phyloP scores from a whole-genome alignment of 2,329 filamentous ascomycete genomes.

The Colletotrichum lupini region DNA sequence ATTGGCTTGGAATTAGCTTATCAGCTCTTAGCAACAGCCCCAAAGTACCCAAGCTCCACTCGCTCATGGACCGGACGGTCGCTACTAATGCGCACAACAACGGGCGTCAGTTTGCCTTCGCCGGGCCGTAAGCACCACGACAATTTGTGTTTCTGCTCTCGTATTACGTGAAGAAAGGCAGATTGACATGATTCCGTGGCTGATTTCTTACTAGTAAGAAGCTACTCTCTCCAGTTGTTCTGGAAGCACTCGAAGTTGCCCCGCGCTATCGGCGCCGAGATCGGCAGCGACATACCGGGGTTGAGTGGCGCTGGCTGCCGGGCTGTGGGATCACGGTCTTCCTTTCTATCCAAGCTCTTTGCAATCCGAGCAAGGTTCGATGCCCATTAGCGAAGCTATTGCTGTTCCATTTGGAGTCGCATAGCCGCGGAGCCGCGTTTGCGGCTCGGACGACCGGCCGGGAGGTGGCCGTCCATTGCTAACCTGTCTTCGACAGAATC shows the following conservation, averaged over 20 bases:
- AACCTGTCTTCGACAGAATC: background rate
- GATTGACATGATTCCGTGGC: background rate
- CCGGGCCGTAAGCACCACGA: background rate
- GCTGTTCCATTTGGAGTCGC: background rate
- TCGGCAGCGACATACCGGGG: background rate
- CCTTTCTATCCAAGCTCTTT: background rate
- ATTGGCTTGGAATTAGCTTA: conserved; percentile 7
- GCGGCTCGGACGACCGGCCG: background rate
- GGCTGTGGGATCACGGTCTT: background rate
- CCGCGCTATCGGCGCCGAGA: background rate
- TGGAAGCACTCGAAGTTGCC: background rate
- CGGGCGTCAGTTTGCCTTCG: background rate
- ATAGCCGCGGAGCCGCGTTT: background rate
- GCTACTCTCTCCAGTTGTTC: too few species aligned
- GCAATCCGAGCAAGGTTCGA: background rate
- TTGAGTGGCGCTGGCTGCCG: background rate
- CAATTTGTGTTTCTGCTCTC: too few species aligned
- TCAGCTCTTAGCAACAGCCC: background rate
- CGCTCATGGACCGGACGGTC: background rate
- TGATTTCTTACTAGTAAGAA: too few species aligned
- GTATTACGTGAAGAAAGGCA: background rate
- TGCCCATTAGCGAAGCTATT: background rate
- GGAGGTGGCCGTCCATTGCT: background rate
- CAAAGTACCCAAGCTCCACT: background rate
- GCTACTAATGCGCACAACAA: background rate